These are phyloP conservation scores for Starmerella ratchasimensis DNA, from an alignment of 805 yeast species.

Conservation along the genomic window DNA sequence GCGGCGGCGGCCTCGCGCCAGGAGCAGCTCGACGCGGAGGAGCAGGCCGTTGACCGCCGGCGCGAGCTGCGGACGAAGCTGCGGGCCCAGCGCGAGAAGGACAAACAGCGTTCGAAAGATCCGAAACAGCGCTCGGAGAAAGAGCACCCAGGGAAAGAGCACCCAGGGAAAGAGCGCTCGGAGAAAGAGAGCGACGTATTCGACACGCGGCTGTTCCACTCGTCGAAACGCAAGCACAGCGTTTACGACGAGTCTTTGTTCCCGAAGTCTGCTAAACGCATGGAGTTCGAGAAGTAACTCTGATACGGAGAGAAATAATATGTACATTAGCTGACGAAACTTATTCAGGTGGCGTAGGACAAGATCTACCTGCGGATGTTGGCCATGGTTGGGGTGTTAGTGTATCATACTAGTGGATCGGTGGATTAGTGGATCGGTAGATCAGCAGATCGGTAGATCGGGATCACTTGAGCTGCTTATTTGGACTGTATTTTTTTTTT, in stretches of 20 bases:
- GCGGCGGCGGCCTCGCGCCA: conserved; percentile 51
- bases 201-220: conserved; percentile 46
- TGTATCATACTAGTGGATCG: no score
- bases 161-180: conserved; percentile 29
- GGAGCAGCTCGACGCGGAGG: conserved; percentile 28
- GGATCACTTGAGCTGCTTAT: not conserved
- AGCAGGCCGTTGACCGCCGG: conserved; percentile 1
- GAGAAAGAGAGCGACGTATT: conserved; percentile 32
- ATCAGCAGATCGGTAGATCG: no score
- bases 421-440: no score
- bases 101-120: no score
- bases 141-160: no score
- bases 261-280: conserved; percentile 30
- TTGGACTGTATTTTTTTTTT: not conserved
- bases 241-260: conserved; percentile 49
- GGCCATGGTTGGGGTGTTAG: no score
- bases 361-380: no score
- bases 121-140: no score
- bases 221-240: conserved; percentile 30
- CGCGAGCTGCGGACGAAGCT: conserved; percentile 36
- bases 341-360: no score
- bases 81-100: conserved; percentile 7
- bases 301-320: no score
- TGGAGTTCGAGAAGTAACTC: conserved; percentile 33
- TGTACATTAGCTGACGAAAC: no score